phyloP scores from a whole-genome alignment of 345 rosid species.

The Lepidium sativum region DNA sequence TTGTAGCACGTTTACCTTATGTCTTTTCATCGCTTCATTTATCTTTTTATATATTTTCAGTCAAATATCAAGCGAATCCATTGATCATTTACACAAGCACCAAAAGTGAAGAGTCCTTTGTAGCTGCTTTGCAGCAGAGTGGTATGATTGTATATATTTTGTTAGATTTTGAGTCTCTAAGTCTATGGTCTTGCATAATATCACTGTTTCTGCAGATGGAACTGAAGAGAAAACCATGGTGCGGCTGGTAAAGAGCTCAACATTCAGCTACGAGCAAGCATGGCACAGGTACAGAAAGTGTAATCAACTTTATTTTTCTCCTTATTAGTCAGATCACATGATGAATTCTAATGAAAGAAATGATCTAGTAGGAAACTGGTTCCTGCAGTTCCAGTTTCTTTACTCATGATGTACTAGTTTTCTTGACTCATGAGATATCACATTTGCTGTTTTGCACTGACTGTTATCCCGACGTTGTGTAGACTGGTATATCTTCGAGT shows the following conservation, averaged over 20 bases:
- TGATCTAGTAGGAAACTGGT: not conserved
- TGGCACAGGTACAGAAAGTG: constrained; percentile 72
- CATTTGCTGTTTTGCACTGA: not conserved
- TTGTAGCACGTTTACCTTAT: not conserved
- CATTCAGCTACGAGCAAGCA: constrained; percentile 97
- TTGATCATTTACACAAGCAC: constrained; percentile 75
- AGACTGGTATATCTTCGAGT: constrained; percentile 88
- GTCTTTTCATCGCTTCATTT: not conserved
- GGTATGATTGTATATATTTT: constrained; percentile 39
- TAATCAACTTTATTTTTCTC: not conserved
- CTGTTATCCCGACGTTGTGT: constrained; percentile 20
- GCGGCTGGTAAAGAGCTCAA: constrained; percentile 78
- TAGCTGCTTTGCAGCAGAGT: constrained; percentile 68
- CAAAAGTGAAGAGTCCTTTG: constrained; percentile 78
- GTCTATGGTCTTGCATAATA: constrained; percentile 19
- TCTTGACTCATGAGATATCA: not conserved
- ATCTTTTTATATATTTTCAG: constrained; percentile 30
- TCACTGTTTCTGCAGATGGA: constrained; percentile 50
- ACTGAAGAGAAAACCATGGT: constrained; percentile 48
- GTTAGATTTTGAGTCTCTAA: constrained; percentile 4
- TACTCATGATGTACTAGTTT: not conserved
- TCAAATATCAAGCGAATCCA: constrained; percentile 86
- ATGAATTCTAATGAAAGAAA: not conserved
- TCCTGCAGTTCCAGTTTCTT: not conserved
- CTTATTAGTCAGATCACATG: not conserved